Percentiles rank a stretch among this genome's conserved stretches.
Evolutionary conservation across 371 early-diverging fungal genomes (phyloP).

Genomic region (Mucor saturninus): DNA sequence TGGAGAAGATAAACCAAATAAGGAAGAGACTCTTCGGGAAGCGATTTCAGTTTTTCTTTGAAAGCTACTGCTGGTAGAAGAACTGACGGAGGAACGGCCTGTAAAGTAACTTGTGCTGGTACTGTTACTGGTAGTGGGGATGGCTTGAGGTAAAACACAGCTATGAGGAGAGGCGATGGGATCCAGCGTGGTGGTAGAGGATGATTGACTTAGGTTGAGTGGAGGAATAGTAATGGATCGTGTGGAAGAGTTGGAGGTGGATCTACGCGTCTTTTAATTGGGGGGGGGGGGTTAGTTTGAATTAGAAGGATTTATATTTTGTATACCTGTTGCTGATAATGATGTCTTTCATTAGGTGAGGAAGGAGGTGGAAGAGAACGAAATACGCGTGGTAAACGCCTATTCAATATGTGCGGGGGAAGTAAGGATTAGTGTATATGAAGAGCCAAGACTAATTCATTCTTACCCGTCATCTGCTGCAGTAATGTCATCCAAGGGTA

Average conservation of each 20-base stretch:
- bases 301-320: too few species aligned
- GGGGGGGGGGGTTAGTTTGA: too few species aligned
- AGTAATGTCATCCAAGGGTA: slow-evolving; percentile 57
- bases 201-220: slow-evolving; percentile 31
- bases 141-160: slow-evolving; percentile 14
- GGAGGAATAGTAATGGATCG: slow-evolving; percentile 40
- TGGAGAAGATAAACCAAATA: slow-evolving; percentile 44
- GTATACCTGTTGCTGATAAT: slow-evolving; percentile 13
- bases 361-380: slow-evolving; percentile 32
- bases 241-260: slow-evolving; percentile 52
- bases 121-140: not conserved
- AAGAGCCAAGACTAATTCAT: too few species aligned
- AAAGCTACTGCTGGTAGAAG: slow-evolving; percentile 14
- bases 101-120: not conserved
- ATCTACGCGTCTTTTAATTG: slow-evolving; percentile 44
- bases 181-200: slow-evolving; percentile 5
- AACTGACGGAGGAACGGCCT: slow-evolving; percentile 16
- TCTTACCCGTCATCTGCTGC: slow-evolving; percentile 55
- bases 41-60: slow-evolving; percentile 21
- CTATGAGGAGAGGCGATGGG: slow-evolving; percentile 20
- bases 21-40: slow-evolving; percentile 40
- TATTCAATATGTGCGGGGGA: not conserved
- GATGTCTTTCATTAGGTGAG: slow-evolving; percentile 33
- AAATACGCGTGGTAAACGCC: slow-evolving; percentile 39
- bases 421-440: too few species aligned